Evolutionary conservation across 805 yeast species (phyloP).

Genomic region (Lipomyces japonicus): DNA sequence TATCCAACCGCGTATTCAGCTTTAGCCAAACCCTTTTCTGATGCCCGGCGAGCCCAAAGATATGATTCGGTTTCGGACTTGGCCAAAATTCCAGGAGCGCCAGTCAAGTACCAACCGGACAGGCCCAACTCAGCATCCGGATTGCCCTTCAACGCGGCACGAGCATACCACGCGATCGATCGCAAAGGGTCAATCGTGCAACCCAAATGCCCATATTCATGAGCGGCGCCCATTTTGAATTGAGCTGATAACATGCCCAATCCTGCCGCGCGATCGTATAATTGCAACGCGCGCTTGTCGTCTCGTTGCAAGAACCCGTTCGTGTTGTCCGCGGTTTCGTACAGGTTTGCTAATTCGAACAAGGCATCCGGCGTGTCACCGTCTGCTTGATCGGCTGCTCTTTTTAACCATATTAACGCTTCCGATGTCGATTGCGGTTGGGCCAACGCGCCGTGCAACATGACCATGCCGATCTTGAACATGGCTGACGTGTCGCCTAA

Average conservation of each 20-base stretch:
- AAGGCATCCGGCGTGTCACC: conserved; percentile 52
- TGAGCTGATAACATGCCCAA: conserved; percentile 64
- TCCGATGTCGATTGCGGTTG: conserved; percentile 42
- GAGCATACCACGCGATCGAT: conserved; percentile 70
- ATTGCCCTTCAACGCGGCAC: conserved; percentile 59
- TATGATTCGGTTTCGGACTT: conserved; percentile 67
- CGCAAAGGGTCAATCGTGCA: conserved; percentile 52
- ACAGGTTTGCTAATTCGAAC: conserved; percentile 55
- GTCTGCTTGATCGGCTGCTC: conserved; percentile 47
- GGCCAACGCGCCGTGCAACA: conserved; percentile 48
- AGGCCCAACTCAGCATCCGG: conserved; percentile 67
- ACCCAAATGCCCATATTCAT: conserved; percentile 63
- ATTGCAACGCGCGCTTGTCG: conserved; percentile 46
- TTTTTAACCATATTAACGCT: conserved; percentile 51
- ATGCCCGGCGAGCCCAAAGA: conserved; percentile 69
- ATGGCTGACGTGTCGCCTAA: conserved; percentile 61
- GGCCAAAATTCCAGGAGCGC: conserved; percentile 55
- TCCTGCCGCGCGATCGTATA: conserved; percentile 57
- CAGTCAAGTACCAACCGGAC: conserved; percentile 78
- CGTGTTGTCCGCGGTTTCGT: conserved; percentile 42
- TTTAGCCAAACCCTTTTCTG: conserved; percentile 61
- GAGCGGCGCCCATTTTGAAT: conserved; percentile 65
- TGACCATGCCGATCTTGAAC: conserved; percentile 69
- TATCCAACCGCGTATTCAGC: conserved; percentile 72
- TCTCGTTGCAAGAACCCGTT: conserved; percentile 20